These are phyloP conservation scores for Puccinia triticina DNA, from an alignment of 1,284 basidiomycete genomes.

Conservation along the genomic window DNA sequence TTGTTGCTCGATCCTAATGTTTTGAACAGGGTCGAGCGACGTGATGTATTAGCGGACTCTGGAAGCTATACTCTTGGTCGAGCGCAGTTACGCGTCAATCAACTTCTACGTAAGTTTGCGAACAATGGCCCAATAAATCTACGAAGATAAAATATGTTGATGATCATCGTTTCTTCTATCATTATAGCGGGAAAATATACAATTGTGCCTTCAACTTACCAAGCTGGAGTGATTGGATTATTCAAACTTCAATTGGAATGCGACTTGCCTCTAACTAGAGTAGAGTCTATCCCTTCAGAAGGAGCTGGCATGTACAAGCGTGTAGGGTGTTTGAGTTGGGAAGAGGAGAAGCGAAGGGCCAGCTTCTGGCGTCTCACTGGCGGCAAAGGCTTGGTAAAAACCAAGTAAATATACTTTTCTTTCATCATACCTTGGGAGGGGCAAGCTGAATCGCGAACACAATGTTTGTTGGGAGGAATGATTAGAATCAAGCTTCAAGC, in stretches of 20 bases:
- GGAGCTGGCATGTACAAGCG: conserved; percentile 50
- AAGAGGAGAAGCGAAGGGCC: conserved; percentile 13
- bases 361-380: conserved; percentile 29
- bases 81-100: conserved; percentile 22
- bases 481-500: conserved; percentile 41
- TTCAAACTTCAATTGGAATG: conserved; percentile 49
- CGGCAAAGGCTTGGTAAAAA: conserved; percentile 27
- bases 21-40: conserved; percentile 27
- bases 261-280: conserved; percentile 19
- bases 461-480: neutral
- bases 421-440: neutral
- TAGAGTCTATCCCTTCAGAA: conserved; percentile 34
- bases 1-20: neutral
- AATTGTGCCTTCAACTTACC: conserved; percentile 44
- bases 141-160: neutral
- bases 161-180: neutral
- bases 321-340: conserved; percentile 28
- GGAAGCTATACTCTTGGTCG: conserved; percentile 44
- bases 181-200: conserved; percentile 47
- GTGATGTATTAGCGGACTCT: conserved; percentile 39
- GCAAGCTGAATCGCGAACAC: neutral
- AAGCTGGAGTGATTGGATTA: conserved; percentile 28
- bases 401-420: conserved; percentile 34
- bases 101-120: conserved; percentile 9
- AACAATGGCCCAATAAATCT: neutral